phyloP scores from a whole-genome alignment of 345 rosid species.

The Gossypioides kirkii region DNA sequence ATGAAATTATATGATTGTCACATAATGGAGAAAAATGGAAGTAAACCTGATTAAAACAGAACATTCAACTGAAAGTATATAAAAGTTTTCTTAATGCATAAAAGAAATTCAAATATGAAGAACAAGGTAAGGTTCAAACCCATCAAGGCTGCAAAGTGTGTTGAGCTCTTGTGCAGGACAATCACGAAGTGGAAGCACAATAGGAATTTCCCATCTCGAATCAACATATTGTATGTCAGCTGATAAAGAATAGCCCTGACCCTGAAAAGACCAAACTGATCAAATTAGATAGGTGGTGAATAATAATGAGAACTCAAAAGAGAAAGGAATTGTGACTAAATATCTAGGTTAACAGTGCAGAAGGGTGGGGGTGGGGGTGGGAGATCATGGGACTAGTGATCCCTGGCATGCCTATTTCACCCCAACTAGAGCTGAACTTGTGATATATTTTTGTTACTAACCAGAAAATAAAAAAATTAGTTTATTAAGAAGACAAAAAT shows the following conservation, averaged over 20 bases:
- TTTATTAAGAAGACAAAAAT: neutral
- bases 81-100: neutral
- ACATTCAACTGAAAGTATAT: neutral
- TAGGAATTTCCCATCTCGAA: constrained; percentile 73
- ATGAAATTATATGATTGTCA: neutral
- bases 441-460: neutral
- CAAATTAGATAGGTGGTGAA: neutral
- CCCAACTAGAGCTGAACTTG: neutral
- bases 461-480: neutral
- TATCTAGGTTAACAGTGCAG: neutral
- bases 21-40: neutral
- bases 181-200: constrained; percentile 84
- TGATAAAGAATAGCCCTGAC: constrained; percentile 88
- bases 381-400: neutral
- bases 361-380: neutral
- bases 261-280: constrained; percentile 39
- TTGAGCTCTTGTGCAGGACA: constrained; percentile 68
- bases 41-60: neutral
- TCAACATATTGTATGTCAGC: constrained; percentile 93
- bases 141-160: constrained; percentile 61
- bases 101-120: neutral
- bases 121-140: constrained; percentile 38
- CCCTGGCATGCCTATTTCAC: neutral
- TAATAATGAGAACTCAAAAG: neutral
- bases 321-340: neutral